These are phyloP conservation scores for Phytophthora kernoviae DNA, from an alignment of 352 stramenopile species.

Conservation along the genomic window DNA sequence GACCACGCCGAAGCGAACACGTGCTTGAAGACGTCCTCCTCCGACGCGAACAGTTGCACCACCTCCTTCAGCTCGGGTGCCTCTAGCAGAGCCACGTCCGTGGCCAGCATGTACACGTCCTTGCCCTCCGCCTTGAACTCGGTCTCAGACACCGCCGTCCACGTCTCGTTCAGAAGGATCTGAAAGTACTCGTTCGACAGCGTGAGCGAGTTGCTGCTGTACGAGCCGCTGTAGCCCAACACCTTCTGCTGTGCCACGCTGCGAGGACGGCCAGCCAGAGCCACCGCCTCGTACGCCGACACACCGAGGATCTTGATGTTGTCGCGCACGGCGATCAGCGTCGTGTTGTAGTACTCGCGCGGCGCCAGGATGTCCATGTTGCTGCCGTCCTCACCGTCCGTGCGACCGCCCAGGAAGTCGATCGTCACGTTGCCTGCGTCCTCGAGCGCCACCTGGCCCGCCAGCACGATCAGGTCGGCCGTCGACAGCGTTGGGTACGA, in stretches of 20 bases:
- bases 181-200: constrained; percentile 74
- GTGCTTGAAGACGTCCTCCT: constrained; percentile 15
- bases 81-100: constrained; percentile 19
- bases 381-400: constrained; percentile 72
- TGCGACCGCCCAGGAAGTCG: constrained; percentile 32
- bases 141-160: constrained; percentile 25
- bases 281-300: constrained; percentile 91
- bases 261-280: constrained; percentile 88
- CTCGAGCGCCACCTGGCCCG: constrained; percentile 47
- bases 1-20: constrained; percentile 18
- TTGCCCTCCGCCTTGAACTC: constrained; percentile 23
- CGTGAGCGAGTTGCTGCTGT: constrained; percentile 71
- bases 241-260: constrained; percentile 88
- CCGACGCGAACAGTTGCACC: constrained; percentile 20
- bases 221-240: constrained; percentile 80
- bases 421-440: constrained; percentile 13
- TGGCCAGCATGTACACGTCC: constrained; percentile 23
- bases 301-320: constrained; percentile 93
- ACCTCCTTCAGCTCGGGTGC: constrained; percentile 17
- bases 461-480: constrained; percentile 93
- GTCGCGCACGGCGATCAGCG: constrained; percentile 85
- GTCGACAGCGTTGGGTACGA: constrained; percentile 89
- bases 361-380: constrained; percentile 87
- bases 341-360: constrained; percentile 80
- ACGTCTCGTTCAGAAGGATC: constrained; percentile 22